These are phyloP conservation scores for Colletotrichum sp. DNA, from an alignment of 2,329 filamentous ascomycete species.

Conservation along the genomic window DNA sequence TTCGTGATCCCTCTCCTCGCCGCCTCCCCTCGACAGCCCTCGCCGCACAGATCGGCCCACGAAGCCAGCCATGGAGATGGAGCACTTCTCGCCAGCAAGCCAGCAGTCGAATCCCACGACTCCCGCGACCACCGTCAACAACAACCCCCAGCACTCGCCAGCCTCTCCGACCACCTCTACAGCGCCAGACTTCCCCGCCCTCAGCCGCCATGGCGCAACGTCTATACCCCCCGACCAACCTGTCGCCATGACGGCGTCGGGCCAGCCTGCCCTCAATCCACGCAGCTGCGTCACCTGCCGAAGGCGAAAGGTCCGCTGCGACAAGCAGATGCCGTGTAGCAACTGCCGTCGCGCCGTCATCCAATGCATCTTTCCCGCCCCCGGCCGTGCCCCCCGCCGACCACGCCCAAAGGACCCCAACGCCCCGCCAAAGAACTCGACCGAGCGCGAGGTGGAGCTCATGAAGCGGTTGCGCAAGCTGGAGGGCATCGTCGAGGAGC, in stretches of 20 bases:
- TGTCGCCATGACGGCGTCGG: conserved; percentile 18
- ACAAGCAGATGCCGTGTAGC: conserved; percentile 78
- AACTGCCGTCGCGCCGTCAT: conserved; percentile 76
- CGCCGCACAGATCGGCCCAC: background rate
- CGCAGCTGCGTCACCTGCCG: conserved; percentile 56
- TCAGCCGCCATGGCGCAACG: conserved; percentile 15
- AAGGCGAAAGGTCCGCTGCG: conserved; percentile 74
- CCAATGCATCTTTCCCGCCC: conserved; percentile 76
- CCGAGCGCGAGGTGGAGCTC: conserved; percentile 70
- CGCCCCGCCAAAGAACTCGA: conserved; percentile 62
- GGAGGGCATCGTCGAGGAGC: conserved; percentile 76
- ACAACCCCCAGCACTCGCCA: conserved; percentile 14
- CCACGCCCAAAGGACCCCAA: conserved; percentile 69
- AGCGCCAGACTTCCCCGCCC: conserved; percentile 7
- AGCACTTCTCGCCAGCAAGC: conserved; percentile 4
- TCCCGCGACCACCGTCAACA: background rate
- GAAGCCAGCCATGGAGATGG: background rate
- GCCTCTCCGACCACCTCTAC: background rate
- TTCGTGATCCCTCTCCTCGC: background rate
- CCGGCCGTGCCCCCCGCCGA: conserved; percentile 73
- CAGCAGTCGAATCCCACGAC: conserved; percentile 10
- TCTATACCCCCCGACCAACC: conserved; percentile 20
- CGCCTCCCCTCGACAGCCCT: background rate
- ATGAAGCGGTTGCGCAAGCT: conserved; percentile 74
- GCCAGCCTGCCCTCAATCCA: conserved; percentile 45